Conservation (phyloP, 371 early-diverging fungal genomes). For the Funneliformis caledonium region DNA sequence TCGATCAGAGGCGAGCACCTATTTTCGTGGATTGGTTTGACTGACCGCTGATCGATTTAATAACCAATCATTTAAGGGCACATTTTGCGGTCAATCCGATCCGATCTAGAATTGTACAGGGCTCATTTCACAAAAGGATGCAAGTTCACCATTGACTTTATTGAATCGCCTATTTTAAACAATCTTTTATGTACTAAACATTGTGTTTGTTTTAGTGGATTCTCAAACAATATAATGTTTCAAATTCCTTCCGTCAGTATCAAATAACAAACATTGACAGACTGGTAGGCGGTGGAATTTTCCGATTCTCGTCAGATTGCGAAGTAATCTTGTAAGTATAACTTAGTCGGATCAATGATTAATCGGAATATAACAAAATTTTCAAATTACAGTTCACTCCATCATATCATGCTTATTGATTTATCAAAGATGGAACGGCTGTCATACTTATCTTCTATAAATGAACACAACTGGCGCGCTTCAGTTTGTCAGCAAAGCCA, state of each 20-base stretch:
- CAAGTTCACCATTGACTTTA: background rate
- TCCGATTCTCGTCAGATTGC: background rate
- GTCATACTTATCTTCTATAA: background rate
- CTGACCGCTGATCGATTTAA: no score
- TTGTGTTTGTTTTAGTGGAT: slow-evolving; percentile 1
- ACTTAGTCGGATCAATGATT: no score
- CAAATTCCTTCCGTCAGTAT: background rate
- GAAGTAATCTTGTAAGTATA: slow-evolving; percentile 12
- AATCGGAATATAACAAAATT: no score
- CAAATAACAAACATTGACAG: slow-evolving; percentile 11
- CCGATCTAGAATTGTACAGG: no score
- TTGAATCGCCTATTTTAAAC: background rate
- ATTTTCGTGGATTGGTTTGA: no score
- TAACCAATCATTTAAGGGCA: no score
- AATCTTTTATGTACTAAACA: background rate
- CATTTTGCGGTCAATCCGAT: no score
- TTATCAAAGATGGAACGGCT: background rate
- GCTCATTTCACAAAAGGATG: slow-evolving; percentile 10
- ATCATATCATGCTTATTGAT: slow-evolving; percentile 7
- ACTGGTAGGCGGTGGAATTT: slow-evolving; percentile 1
- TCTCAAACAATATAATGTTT: background rate
- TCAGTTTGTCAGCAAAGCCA: background rate
- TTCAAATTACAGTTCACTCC: background rate
- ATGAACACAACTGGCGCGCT: background rate
- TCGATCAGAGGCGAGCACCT: no score